These are phyloP conservation scores for Sideroxylon spinosum DNA, from an alignment of 179 eudicot genomes.

Conservation along the genomic window DNA sequence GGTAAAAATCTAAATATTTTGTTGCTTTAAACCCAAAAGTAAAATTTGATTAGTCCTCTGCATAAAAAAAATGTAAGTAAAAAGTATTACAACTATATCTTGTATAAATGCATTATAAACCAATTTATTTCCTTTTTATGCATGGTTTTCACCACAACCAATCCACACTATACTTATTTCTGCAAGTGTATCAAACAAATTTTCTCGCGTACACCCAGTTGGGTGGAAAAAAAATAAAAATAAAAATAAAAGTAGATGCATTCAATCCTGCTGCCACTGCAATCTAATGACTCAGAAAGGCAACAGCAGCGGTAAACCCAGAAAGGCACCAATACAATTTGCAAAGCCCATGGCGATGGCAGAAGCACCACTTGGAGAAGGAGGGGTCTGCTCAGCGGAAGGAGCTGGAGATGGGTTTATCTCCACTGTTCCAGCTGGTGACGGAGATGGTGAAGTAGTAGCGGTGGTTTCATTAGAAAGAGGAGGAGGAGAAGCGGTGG, in stretches of 20 bases:
- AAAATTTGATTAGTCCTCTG: too few species aligned
- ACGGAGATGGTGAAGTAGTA: too few species aligned
- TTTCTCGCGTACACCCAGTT: background rate
- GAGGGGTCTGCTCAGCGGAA: constrained; percentile 13
- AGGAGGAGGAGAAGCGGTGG: constrained; percentile 16
- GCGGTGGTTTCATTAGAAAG: constrained; percentile 1
- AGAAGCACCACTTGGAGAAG: constrained; percentile 29
- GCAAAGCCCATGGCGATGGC: constrained; percentile 21
- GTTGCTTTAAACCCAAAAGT: too few species aligned
- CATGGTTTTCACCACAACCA: background rate
- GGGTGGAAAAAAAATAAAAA: background rate
- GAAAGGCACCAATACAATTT: constrained; percentile 33
- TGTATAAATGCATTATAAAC: background rate
- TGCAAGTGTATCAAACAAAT: background rate
- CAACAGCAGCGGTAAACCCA: constrained; percentile 30
- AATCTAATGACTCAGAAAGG: constrained; percentile 22
- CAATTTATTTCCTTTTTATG: background rate
- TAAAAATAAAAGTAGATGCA: background rate
- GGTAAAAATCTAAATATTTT: too few species aligned
- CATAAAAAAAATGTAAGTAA: background rate
- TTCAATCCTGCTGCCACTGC: too few species aligned
- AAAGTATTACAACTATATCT: background rate
- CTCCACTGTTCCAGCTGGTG: background rate
- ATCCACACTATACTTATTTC: background rate
- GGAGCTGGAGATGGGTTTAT: constrained; percentile 22